phyloP scores from a whole-genome alignment of 2,329 filamentous ascomycete genomes.

The Colletotrichum cuscutae region DNA sequence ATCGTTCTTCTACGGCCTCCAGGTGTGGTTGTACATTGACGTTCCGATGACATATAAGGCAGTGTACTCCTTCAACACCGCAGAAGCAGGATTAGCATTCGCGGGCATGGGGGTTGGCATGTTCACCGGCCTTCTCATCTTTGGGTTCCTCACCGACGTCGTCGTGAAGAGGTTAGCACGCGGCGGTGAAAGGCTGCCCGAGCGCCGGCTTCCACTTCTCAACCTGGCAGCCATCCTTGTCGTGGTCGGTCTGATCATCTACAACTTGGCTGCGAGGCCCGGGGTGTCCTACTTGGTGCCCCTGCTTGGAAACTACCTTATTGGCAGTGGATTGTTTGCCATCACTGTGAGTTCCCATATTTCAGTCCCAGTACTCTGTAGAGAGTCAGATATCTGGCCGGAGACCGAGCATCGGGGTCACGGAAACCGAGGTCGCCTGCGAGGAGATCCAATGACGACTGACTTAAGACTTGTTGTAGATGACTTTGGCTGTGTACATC shows the following conservation, averaged over 20 bases:
- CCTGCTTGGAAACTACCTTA: background rate
- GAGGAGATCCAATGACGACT: background rate
- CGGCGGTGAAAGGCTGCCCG: conserved; percentile 9
- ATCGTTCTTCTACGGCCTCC: conserved; percentile 26
- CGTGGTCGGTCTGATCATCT: conserved; percentile 3
- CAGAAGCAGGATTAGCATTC: conserved; percentile 9
- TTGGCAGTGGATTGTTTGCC: conserved; percentile 11
- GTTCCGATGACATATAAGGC: conserved; percentile 23
- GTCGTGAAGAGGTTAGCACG: conserved; percentile 3
- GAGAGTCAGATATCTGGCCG: background rate
- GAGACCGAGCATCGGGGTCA: background rate
- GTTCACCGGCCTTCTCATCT: conserved; percentile 15
- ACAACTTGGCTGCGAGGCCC: conserved; percentile 1
- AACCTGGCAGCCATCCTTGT: conserved; percentile 9
- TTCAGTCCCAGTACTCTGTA: background rate
- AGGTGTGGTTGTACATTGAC: conserved; percentile 25
- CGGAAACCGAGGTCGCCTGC: background rate
- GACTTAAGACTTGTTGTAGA: conserved; percentile 1
- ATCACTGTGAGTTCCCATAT: background rate
- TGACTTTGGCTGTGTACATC: conserved; percentile 22
- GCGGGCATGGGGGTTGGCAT: conserved; percentile 10
- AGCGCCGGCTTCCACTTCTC: conserved; percentile 20
- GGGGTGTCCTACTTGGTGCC: conserved; percentile 11
- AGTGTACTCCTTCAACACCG: conserved; percentile 13
- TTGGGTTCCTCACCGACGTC: conserved; percentile 21